Percentiles rank a stretch among this genome's conserved stretches.
Conservation (phyloP, 495 filamentous ascomycete genomes). For the Penicillium dipodomyicola region DNA sequence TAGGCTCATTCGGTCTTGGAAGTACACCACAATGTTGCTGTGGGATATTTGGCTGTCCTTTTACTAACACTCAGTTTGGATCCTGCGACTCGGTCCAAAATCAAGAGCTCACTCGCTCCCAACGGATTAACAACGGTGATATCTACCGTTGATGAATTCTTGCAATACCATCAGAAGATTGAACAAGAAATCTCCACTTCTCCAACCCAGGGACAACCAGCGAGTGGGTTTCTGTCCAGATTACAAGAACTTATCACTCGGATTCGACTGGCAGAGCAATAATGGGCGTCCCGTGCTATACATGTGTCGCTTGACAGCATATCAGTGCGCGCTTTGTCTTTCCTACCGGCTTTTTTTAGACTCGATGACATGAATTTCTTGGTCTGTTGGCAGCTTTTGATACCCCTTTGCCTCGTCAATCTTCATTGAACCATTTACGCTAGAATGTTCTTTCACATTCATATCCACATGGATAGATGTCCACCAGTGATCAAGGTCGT, state of each 20-base stretch:
- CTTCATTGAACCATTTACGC: not conserved
- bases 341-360: not conserved
- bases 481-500: not conserved
- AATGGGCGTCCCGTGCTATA: not conserved
- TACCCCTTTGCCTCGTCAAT: slow-evolving; percentile 1
- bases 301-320: not conserved
- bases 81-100: slow-evolving; percentile 45
- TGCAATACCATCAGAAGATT: slow-evolving; percentile 71
- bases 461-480: not conserved
- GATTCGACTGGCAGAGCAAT: slow-evolving; percentile 25
- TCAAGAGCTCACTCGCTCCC: slow-evolving; percentile 54
- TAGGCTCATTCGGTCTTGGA: slow-evolving; percentile 84
- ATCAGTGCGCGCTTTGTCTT: not conserved
- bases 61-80: slow-evolving; percentile 75
- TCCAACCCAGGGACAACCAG: slow-evolving; percentile 29
- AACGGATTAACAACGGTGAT: slow-evolving; percentile 61
- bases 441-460: not conserved
- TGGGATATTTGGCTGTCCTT: slow-evolving; percentile 86
- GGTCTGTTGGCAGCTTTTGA: slow-evolving; percentile 8
- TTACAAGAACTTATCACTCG: slow-evolving; percentile 51
- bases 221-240: slow-evolving; percentile 55
- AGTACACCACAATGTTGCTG: slow-evolving; percentile 80
- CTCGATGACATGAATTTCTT: not conserved
- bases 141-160: slow-evolving; percentile 83
- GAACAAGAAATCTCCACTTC: slow-evolving; percentile 46